Percentiles rank a stretch among this genome's conserved stretches.
These are phyloP conservation scores for Lepidium campestre DNA, from an alignment of 441 rosid species.

Conservation along the genomic window DNA sequence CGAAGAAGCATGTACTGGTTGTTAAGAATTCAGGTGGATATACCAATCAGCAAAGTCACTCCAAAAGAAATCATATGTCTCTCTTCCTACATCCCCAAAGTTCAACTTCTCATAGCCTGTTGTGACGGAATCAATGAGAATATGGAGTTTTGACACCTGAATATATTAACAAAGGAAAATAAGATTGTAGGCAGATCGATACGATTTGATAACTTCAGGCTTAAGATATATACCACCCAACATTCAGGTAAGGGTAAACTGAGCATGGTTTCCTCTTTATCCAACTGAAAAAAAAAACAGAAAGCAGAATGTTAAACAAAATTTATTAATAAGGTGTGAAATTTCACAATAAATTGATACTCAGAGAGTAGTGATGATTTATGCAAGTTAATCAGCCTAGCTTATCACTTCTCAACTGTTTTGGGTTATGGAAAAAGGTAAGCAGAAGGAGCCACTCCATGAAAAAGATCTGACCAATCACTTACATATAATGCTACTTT, in stretches of 20 bases:
- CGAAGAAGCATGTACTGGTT: slow-evolving; percentile 7
- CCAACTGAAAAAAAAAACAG: slow-evolving; percentile 44
- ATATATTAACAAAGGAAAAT: slow-evolving; percentile 3
- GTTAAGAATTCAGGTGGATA: slow-evolving; percentile 15
- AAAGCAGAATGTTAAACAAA: neutral
- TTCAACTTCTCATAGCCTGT: slow-evolving; percentile 76
- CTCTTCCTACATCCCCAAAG: slow-evolving; percentile 96
- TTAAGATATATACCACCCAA: slow-evolving; percentile 73
- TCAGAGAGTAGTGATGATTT: neutral
- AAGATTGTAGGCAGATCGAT: neutral
- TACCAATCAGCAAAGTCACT: slow-evolving; percentile 98
- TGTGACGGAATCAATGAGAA: slow-evolving; percentile 74
- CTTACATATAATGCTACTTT: neutral
- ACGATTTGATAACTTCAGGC: neutral
- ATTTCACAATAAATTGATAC: neutral
- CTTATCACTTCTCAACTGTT: neutral
- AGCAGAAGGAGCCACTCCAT: neutral
- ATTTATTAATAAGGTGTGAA: neutral
- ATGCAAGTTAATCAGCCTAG: slow-evolving; percentile 1
- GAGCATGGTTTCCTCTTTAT: slow-evolving; percentile 52
- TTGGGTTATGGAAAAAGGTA: neutral
- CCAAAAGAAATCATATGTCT: slow-evolving; percentile 93
- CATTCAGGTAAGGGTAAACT: slow-evolving; percentile 74
- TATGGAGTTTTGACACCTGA: slow-evolving; percentile 90
- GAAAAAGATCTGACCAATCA: slow-evolving; percentile 6